phyloP scores from a whole-genome alignment of 371 early-diverging fungal genomes.

The Lichtheimia hyalospora region DNA sequence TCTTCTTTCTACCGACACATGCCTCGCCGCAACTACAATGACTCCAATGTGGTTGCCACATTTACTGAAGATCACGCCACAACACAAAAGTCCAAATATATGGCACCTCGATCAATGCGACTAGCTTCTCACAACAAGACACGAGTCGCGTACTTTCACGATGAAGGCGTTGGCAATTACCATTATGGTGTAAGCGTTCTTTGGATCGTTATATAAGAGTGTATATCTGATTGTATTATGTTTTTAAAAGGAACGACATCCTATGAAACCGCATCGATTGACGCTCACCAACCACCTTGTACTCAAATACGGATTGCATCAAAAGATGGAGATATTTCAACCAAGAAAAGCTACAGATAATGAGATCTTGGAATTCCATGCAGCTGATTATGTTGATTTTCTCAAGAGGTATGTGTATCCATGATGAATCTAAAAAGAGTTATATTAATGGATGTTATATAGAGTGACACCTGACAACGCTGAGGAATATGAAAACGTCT shows the following conservation, averaged over 20 bases:
- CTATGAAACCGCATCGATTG: constrained; percentile 97
- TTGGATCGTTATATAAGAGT: no score
- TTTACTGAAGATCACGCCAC: constrained; percentile 42
- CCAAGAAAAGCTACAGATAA: constrained; percentile 95
- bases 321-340: constrained; percentile 84
- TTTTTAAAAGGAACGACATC: constrained; percentile 71
- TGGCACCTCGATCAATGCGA: constrained; percentile 29
- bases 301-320: constrained; percentile 81
- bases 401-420: constrained; percentile 69
- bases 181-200: constrained; percentile 76
- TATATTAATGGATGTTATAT: not conserved
- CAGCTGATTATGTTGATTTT: constrained; percentile 97
- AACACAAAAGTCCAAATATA: constrained; percentile 35
- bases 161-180: constrained; percentile 85
- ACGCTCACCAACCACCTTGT: constrained; percentile 92
- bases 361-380: constrained; percentile 96
- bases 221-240: not conserved
- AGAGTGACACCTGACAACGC: constrained; percentile 93
- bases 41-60: constrained; percentile 34
- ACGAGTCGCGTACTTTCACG: constrained; percentile 85
- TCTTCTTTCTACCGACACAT: constrained; percentile 14
- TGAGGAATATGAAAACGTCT: constrained; percentile 63
- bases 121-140: constrained; percentile 54
- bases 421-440: not conserved
- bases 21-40: constrained; percentile 31